Percentiles rank a stretch among this genome's conserved stretches.
Conservation (phyloP, 345 rosid genomes). For the Pistacia atlantica region DNA sequence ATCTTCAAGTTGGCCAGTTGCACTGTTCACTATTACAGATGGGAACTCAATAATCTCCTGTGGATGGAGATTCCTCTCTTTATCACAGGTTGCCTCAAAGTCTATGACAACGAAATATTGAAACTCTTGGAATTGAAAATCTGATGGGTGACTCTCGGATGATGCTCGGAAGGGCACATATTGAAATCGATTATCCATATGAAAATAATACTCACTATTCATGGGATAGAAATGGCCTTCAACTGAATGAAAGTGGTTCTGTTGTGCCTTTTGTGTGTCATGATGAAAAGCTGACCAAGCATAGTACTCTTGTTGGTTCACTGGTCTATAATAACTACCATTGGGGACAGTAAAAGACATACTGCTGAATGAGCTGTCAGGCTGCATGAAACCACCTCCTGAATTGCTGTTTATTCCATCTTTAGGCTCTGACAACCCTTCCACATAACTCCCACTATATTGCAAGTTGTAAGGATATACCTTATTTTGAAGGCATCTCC, state of each 20-base stretch:
- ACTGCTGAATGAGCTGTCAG: too few species aligned
- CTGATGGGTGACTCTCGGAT: slow-evolving; percentile 33
- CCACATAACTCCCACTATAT: slow-evolving; percentile 37
- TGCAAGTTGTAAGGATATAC: slow-evolving; percentile 42
- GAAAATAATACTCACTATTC: slow-evolving; percentile 1
- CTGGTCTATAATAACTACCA: slow-evolving; percentile 41
- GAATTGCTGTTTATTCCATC: slow-evolving; percentile 13
- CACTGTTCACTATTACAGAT: slow-evolving; percentile 46
- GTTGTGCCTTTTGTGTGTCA: slow-evolving; percentile 44
- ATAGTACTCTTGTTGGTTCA: slow-evolving; percentile 38
- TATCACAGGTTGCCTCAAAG: slow-evolving; percentile 61
- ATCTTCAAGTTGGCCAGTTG: slow-evolving; percentile 48
- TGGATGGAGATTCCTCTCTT: slow-evolving; percentile 46
- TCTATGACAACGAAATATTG: slow-evolving; percentile 58
- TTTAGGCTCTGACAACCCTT: slow-evolving; percentile 39
- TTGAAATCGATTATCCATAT: slow-evolving; percentile 44
- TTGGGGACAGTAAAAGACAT: slow-evolving; percentile 14
- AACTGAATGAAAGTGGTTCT: slow-evolving; percentile 38
- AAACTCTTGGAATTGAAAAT: slow-evolving; percentile 33
- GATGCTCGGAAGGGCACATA: slow-evolving; percentile 35
- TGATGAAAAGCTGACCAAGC: slow-evolving; percentile 45
- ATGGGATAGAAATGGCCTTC: slow-evolving; percentile 43
- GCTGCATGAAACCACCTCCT: too few species aligned
- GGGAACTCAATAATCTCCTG: slow-evolving; percentile 64
- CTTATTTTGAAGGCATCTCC: slow-evolving; percentile 45